Evolutionary conservation across 208 protist genomes (phyloP), one percentile per base, ranked within the genome.

Genomic region (Trypanosomatidae sp.): DNA sequence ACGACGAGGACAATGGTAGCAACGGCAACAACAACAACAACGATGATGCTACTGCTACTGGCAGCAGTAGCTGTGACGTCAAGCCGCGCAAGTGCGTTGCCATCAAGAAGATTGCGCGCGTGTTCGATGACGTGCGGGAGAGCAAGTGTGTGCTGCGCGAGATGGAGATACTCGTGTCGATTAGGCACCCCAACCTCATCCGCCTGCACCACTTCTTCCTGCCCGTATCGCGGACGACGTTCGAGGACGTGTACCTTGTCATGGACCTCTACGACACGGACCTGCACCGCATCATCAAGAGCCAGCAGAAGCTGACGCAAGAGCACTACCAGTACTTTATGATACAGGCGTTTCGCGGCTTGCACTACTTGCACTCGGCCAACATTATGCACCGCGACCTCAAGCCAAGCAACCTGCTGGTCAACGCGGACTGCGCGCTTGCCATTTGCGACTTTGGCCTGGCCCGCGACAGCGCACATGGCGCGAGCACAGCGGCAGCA

Each of bases 271-370:
- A 88, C 74, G 96, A 99, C 64, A 98, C 97, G 0, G 97, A 99
- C 71, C 65, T 99, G 23, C 88, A 98, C 53, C 80, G 94, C 25
- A 96, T 99, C 43, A 97, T 99, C 54, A 38, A 59, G 13, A 98
- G 95, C 37, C 35, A 81, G 27, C 91, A 97, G 52, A 71, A 62
- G 24, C 74, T 99, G 3, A 93, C 94, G 11, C 88, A 98, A 46
- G 96, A 99, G 32, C 98, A 99, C 58, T 65, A 87, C 24, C 95
- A 98, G 61, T 99, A 98, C 61, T 99, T 99, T 61, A 80, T 99
- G 46, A 97, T 98, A 59, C 97, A 99, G 61, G 88, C 97, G 4
- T 89, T 98, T 43, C 57, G 87, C 19, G 94, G 90, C 1, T 54
- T 99, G 13, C 88, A 96, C 68, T 96, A 97, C 49, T 76, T 98